phyloP scores from a whole-genome alignment of 2,329 filamentous ascomycete species.

The Trichoderma sp. region DNA sequence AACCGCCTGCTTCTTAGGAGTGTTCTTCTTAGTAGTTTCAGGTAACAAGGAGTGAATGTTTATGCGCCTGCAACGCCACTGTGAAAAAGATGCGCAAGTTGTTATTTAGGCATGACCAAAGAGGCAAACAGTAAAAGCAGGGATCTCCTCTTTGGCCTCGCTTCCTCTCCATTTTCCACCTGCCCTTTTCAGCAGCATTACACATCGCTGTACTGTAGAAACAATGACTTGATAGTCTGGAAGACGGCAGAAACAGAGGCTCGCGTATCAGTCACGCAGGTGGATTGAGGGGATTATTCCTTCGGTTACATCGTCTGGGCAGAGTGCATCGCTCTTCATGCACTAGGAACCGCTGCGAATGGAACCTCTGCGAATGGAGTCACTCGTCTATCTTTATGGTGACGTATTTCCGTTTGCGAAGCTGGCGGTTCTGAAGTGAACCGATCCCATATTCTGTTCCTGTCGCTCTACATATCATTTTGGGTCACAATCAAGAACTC shows the following conservation, averaged over 20 bases:
- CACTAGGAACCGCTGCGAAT: neutral
- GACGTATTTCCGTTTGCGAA: neutral
- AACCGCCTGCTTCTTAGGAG: too few species aligned
- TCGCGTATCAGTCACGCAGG: neutral
- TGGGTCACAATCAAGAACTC: neutral
- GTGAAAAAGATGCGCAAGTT: neutral
- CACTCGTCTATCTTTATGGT: neutral
- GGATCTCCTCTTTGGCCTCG: neutral
- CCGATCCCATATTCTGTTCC: neutral
- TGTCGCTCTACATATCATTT: neutral
- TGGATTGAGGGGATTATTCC: neutral
- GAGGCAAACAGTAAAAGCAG: neutral
- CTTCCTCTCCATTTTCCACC: neutral
- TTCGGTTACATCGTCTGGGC: neutral
- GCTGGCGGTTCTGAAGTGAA: slow-evolving; percentile 8
- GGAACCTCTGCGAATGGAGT: neutral
- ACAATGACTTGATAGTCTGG: neutral
- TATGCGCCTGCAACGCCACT: too few species aligned
- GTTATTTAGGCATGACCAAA: neutral
- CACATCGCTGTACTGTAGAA: neutral
- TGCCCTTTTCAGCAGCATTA: neutral
- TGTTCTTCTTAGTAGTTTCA: too few species aligned
- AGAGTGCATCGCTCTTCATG: neutral
- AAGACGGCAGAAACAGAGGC: neutral
- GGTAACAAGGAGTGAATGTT: neutral